Evolutionary conservation across 768 basidiomycete genomes (phyloP), one percentile per base, ranked within the genome.

Genomic region (Mycena indigotica): DNA sequence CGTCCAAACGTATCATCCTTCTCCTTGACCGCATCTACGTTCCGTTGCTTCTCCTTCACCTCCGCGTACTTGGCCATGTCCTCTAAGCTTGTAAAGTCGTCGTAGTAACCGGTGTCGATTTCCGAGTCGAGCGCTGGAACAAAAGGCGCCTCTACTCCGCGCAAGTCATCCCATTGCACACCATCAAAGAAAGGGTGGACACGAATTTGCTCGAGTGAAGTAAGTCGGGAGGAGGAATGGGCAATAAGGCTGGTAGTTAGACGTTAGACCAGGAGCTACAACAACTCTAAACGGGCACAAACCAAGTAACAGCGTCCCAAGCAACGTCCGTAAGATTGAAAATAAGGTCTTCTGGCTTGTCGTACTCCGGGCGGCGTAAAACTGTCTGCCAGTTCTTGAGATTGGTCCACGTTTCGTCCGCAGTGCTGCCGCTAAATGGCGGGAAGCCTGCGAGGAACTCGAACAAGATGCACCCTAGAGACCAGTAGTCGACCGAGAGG

Each of bases 21-120:
- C 77, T 98, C 96, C 72, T 82, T 86, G n/a, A 98, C 91, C 55
- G 83, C 83, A 24, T 96, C 96, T 24, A 99, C 95, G 69, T 98
- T 95, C 67, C 76, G 79, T 75, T 98, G 95, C 75, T 98, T 99
- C 79, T 97, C 97, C 73, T 91, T 85, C 5, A 99, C 97, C 72
- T 99, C 96, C 12, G 95, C 93, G 69, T 98, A 98, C 76, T 98
- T 98, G 50, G 93, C 94, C 95, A 98, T 98, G 69, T 98, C 96
- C 57, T 95, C 92, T 3, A 82, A 76, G 3, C 84, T 88, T 2
- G 88, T 88, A 70, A 95, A 95, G 69, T 94, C 93, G 65, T 95
- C 93, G 73, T 94, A 95, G 73, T 95, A 95, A 17, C 94, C 95
- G 1, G 95, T 94, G 68, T 99, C 97, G 56, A 92, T 81, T 67